Conservation (phyloP, 2,329 filamentous ascomycete genomes). For the Aspergillus flavus region DNA sequence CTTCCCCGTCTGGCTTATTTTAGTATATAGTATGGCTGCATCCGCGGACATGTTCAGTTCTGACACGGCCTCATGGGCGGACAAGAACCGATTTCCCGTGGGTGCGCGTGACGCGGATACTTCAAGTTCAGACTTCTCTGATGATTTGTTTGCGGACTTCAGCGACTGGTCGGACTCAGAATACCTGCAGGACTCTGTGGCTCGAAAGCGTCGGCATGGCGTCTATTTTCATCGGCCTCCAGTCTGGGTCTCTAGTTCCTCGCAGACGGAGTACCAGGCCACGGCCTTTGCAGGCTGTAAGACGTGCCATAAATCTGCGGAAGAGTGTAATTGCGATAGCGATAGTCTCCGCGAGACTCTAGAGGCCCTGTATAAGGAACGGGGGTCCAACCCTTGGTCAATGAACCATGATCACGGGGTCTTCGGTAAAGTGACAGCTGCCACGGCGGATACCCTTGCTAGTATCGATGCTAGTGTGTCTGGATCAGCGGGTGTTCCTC, state of each 20-base stretch:
- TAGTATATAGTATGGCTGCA: neutral
- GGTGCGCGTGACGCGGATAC: neutral
- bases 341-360: neutral
- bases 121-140: neutral
- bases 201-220: constrained; percentile 30
- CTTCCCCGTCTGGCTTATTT: neutral
- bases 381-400: neutral
- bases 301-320: neutral
- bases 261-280: constrained; percentile 8
- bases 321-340: neutral
- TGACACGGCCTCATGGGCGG: neutral
- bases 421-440: constrained; percentile 5
- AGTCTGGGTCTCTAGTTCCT: constrained; percentile 26
- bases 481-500: constrained; percentile 14
- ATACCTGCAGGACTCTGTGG: constrained; percentile 25
- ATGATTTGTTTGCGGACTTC: constrained; percentile 8
- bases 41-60: neutral
- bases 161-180: constrained; percentile 13
- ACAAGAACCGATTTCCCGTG: neutral
- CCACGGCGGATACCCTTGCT: constrained; percentile 3
- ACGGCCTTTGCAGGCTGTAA: neutral
- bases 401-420: neutral
- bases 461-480: constrained; percentile 2
- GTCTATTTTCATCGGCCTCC: constrained; percentile 37
- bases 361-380: neutral